Conservation (phyloP, 2,329 filamentous ascomycete species). For the Rutstroemia sydowiana region DNA sequence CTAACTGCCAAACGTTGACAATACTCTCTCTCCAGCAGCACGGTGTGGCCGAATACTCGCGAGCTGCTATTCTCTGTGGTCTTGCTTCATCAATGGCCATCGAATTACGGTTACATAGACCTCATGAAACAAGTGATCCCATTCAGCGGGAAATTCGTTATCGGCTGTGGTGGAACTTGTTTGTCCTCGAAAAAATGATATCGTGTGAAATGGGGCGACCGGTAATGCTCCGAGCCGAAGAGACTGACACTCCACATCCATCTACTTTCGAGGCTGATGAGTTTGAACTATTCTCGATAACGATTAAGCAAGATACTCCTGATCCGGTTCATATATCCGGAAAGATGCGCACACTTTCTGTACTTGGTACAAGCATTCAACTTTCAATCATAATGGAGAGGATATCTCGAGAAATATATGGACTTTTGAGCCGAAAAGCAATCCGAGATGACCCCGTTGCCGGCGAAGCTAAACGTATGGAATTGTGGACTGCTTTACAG, state of each 20-base stretch:
- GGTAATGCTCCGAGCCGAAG: conserved; percentile 22
- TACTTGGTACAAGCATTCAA: conserved; percentile 23
- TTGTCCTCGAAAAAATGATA: conserved; percentile 29
- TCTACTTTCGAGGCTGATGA: conserved; percentile 27
- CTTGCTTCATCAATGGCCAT: conserved; percentile 27
- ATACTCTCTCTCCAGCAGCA: conserved; percentile 27
- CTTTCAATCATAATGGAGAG: conserved; percentile 22
- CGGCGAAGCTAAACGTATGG: conserved; percentile 22
- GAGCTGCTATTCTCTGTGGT: conserved; percentile 24
- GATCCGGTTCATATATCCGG: conserved; percentile 12
- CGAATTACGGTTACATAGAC: conserved; percentile 25
- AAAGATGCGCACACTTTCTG: conserved; percentile 26
- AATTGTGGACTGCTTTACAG: conserved; percentile 19
- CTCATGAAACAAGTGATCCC: conserved; percentile 17
- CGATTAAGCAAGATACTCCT: not conserved
- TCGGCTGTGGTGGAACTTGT: conserved; percentile 29
- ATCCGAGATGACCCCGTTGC: conserved; percentile 22
- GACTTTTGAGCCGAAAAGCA: conserved; percentile 20
- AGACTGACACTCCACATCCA: conserved; percentile 25
- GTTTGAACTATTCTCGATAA: conserved; percentile 26
- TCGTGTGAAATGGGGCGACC: conserved; percentile 26
- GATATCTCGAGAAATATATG: conserved; percentile 24
- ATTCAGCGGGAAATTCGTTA: conserved; percentile 24
- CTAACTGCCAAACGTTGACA: conserved; percentile 24
- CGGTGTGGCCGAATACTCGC: conserved; percentile 26